Evolutionary conservation across 495 filamentous ascomycete species (phyloP), one percentile per base, ranked within the genome.

Genomic region (Daldinia grandis): DNA sequence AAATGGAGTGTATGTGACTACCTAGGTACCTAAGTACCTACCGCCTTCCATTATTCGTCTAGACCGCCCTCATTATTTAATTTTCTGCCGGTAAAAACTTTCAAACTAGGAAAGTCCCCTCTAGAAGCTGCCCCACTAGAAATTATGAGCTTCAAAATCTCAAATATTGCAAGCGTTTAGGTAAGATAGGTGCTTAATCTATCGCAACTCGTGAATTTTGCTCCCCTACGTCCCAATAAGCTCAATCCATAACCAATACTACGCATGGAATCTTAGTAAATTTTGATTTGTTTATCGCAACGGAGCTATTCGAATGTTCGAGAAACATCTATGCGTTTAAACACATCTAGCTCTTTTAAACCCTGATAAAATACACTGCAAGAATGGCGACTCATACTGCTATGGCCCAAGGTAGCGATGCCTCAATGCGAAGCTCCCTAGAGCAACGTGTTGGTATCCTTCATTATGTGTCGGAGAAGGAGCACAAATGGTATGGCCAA

Each of bases 381-480:
- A 50, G 17, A 14, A 77, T 77, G 75, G 75, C 75, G 38, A 76
- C 75, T 9, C 75, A 77, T 69, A 77, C 75, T 31, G 67, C 75
- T 21, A 76, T 77, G 75, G 73, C 75, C 25, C 75, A 77, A 62
- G 75, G 75, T 57, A 74, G 70, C 40, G 44, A 76, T 68, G 73
- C 75, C 65, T 69, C 62, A 35, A 68, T 77, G 60, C 71, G 75
- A 68, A 70, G 30, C 60, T 71, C 68, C 10, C 61, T 77, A 12
- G 75, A 77, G 62, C 70, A 73, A 21, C 70, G 67, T 31, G 33
- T 77, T 24, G 75, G 75, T 1, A 77, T 77, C 19, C 19, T 76
- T 17, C 63, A 76, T 42, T 76, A 68, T 28, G 70, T 67, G 8
- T 77, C 73, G 4, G 58, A 64, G 30, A 76, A 68, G 35, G 62